Evolutionary conservation across 2,329 filamentous ascomycete species (phyloP).

Genomic region (Claviceps sp.): DNA sequence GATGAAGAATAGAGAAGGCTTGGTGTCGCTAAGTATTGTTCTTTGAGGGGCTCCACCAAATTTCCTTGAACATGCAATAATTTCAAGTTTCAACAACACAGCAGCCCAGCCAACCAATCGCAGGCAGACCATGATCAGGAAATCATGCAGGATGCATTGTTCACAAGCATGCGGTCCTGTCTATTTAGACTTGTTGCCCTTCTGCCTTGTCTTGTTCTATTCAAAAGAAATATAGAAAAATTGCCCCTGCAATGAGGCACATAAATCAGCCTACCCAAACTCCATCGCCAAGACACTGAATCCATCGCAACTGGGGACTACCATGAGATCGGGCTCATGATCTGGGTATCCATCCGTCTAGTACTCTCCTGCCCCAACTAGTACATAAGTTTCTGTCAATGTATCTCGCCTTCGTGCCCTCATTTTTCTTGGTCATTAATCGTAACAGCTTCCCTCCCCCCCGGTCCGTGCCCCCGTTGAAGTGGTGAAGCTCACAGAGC

Average conservation of each 20-base stretch:
- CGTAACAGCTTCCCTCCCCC: neutral
- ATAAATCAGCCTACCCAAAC: neutral
- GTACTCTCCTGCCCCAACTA: neutral
- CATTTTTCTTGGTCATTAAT: constrained; percentile 2
- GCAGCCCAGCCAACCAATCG: neutral
- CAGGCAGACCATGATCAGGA: neutral
- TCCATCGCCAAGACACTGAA: neutral
- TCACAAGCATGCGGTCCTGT: no score
- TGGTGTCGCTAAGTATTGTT: constrained; percentile 7
- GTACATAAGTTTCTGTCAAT: neutral
- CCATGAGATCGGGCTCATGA: neutral
- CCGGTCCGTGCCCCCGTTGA: neutral
- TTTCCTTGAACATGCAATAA: neutral
- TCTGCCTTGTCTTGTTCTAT: neutral
- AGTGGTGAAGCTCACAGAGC: constrained; percentile 24
- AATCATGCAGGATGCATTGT: neutral
- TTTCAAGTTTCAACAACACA: neutral
- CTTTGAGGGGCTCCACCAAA: constrained; percentile 4
- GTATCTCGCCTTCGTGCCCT: neutral
- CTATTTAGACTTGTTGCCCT: neutral
- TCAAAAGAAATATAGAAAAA: neutral
- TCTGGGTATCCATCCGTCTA: neutral
- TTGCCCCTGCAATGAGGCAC: neutral
- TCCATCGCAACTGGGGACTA: neutral
- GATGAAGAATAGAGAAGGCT: constrained; percentile 1